Evolutionary conservation across 768 basidiomycete genomes (phyloP).

Genomic region (Xanthoconium stramineum): DNA sequence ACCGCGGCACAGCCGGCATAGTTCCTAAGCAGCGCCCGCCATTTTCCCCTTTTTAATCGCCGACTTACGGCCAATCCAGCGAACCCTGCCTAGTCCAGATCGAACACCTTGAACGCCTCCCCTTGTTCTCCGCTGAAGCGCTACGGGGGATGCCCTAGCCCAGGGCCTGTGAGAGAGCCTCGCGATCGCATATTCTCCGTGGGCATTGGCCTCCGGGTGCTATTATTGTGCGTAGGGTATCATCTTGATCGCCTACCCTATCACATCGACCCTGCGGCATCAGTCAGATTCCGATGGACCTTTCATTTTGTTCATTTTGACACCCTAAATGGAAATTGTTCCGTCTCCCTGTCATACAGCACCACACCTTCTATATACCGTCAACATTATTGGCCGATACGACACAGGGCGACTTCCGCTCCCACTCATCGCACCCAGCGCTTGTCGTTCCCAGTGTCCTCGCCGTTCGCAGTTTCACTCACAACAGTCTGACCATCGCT

Average conservation of each 20-base stretch:
- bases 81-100: not conserved
- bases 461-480: not conserved
- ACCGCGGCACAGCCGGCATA: conserved; percentile 30
- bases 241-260: conserved; percentile 38
- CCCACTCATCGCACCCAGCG: not conserved
- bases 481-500: not conserved
- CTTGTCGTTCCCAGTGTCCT: not conserved
- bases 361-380: conserved; percentile 15
- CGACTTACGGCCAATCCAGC: conserved; percentile 26
- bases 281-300: conserved; percentile 31
- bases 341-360: conserved; percentile 22
- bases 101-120: too few relatives aligned
- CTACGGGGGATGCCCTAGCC: conserved; percentile 24
- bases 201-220: conserved; percentile 10
- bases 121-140: not conserved
- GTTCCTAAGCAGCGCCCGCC: conserved; percentile 10
- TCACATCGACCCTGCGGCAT: conserved; percentile 35
- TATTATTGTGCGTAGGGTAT: conserved; percentile 24
- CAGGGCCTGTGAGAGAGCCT: conserved; percentile 13
- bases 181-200: conserved; percentile 20
- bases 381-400: conserved; percentile 21
- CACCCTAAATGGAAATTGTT: conserved; percentile 23
- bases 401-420: conserved; percentile 7
- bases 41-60: conserved; percentile 29
- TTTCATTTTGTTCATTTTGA: conserved; percentile 21